Percentiles rank a stretch among this genome's conserved stretches.
Conservation (phyloP, 306 rosid species). For the Pyrus betulifolia region DNA sequence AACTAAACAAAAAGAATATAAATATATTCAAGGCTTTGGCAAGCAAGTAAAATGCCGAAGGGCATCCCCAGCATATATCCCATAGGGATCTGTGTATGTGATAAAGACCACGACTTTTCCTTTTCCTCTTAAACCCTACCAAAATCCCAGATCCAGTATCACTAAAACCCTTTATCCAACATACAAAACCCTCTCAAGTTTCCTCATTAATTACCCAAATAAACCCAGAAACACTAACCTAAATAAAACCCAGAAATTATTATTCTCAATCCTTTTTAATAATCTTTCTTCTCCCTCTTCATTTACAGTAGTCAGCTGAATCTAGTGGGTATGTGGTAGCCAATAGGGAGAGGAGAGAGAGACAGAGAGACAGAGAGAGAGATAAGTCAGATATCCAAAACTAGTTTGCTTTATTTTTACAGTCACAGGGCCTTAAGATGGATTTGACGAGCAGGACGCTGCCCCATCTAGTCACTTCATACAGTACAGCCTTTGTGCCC, state of each 20-base stretch:
- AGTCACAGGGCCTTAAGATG: conserved; percentile 34
- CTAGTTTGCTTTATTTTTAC: conserved; percentile 24
- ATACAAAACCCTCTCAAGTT: neutral
- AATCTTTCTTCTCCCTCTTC: neutral
- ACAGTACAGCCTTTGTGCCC: conserved; percentile 49
- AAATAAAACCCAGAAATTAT: conserved; percentile 6
- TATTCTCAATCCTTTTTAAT: neutral
- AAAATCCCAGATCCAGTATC: conserved; percentile 30
- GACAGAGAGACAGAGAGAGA: neutral
- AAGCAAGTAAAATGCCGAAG: conserved; percentile 41
- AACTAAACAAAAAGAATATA: conserved; percentile 83
- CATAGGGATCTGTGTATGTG: conserved; percentile 95
- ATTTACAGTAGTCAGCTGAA: conserved; percentile 21
- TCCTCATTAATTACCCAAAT: neutral
- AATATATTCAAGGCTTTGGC: neutral
- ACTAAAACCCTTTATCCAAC: neutral
- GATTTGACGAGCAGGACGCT: conserved; percentile 68
- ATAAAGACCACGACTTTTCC: conserved; percentile 53
- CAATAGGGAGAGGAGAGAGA: conserved; percentile 12
- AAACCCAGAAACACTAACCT: neutral
- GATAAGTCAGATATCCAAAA: conserved; percentile 28
- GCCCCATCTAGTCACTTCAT: conserved; percentile 69
- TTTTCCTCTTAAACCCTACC: conserved; percentile 28
- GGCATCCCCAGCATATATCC: conserved; percentile 53
- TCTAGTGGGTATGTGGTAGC: conserved; percentile 21